Evolutionary conservation across 345 rosid genomes (phyloP), one percentile per base, ranked within the genome.

Genomic region (Draba incana): DNA sequence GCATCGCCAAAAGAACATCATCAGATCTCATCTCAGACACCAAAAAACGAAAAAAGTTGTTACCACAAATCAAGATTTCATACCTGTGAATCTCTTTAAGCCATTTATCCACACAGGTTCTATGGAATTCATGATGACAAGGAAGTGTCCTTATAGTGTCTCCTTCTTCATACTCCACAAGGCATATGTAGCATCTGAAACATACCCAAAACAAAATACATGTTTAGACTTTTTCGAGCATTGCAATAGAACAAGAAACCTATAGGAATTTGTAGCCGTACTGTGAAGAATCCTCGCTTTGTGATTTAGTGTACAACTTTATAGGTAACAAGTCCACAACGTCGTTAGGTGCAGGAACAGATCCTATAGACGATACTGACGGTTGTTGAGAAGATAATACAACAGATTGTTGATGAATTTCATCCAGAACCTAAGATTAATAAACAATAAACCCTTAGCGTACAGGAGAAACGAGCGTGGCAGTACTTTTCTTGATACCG

Each of bases 1-100:
- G 87, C 69, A 55, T 44, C 49, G 49, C 56, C 75, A 74, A 16
- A 4, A 45, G 8, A 57, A 0, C 56, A 57, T 45, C 66, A 64
- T 75, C 35, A 69, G 70, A 75, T 69, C 39, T 46, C 53, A 62
- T 45, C 45, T 54, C 24, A 23, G 1, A 25, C 11, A 54, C 24
- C 13, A 2, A 37, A 14, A 43, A 54, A 5, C 28, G 2, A 41
- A 45, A 47, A 45, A 47, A 44, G 11, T 39, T 42, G 64, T 45
- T 14, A 54, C 16, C 20, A 54, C 43, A 45, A 41, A 16, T 20
- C 25, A 25, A 28, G 30, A 57, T 48, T 35, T 24, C 55, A 42
- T 86, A 94, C 99, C 99, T 94, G 83, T 94, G 99, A 68, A 94
- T 85, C 88, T 94, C 97, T 73, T 86, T 94, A 42, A 94, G 93